Conservation (phyloP, 495 filamentous ascomycete species). For the Trichoderma erinaceum region DNA sequence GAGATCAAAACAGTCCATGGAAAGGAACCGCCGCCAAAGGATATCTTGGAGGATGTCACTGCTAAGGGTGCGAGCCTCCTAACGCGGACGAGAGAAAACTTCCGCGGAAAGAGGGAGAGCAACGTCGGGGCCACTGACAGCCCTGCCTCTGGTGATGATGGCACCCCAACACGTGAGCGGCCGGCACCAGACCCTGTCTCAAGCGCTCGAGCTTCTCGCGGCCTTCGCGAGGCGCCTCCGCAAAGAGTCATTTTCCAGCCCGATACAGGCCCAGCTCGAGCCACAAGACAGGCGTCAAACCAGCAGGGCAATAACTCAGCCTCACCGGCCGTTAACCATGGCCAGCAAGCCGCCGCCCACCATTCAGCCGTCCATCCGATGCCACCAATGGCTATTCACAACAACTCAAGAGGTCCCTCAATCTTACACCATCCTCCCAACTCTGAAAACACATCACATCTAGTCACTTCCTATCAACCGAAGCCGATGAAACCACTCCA, state of each 20-base stretch:
- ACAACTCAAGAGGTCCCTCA: slow-evolving; percentile 30
- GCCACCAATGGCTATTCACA: slow-evolving; percentile 1
- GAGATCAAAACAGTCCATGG: slow-evolving; percentile 67
- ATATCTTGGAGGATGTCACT: slow-evolving; percentile 70
- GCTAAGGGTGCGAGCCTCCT: slow-evolving; percentile 70
- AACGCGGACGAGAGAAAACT: slow-evolving; percentile 73
- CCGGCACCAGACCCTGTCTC: slow-evolving; percentile 55
- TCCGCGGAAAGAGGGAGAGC: slow-evolving; percentile 35
- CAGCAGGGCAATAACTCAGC: slow-evolving; percentile 34
- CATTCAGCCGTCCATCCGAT: slow-evolving; percentile 13
- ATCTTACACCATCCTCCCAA: slow-evolving; percentile 32
- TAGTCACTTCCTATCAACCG: slow-evolving; percentile 55
- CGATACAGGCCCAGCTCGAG: slow-evolving; percentile 55
- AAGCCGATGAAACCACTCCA: slow-evolving; percentile 47
- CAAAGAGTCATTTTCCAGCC: slow-evolving; percentile 78
- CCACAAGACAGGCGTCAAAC: slow-evolving; percentile 50
- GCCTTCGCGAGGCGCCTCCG: slow-evolving; percentile 70
- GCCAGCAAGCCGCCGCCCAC: slow-evolving; percentile 27
- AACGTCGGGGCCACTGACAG: slow-evolving; percentile 35
- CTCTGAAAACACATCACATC: slow-evolving; percentile 40
- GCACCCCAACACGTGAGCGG: slow-evolving; percentile 57
- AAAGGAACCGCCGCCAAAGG: slow-evolving; percentile 71
- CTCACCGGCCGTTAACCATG: slow-evolving; percentile 27
- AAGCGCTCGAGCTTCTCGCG: slow-evolving; percentile 55
- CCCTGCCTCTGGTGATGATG: slow-evolving; percentile 52